Percentiles rank a stretch among this genome's conserved stretches.
phyloP scores from a whole-genome alignment of 768 basidiomycete species.

The Mycena maculata region DNA sequence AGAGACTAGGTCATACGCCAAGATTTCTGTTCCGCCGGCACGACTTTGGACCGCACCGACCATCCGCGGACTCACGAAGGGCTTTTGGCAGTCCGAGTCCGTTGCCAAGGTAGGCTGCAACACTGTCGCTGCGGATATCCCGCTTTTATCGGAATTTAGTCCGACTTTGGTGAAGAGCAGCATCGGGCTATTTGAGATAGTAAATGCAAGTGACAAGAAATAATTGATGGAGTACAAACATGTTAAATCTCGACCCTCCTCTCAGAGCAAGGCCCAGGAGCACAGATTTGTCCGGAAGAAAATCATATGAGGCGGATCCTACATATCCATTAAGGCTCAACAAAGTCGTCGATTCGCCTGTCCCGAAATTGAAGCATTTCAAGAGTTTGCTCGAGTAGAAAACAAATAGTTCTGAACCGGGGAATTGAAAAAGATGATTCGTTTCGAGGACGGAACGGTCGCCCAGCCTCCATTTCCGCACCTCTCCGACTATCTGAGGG shows the following conservation, averaged over 20 bases:
- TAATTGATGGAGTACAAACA: slow-evolving; percentile 9
- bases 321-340: slow-evolving; percentile 26
- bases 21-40: slow-evolving; percentile 16
- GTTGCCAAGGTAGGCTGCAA: slow-evolving; percentile 10
- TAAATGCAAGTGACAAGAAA: not conserved
- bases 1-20: slow-evolving; percentile 22
- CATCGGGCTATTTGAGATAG: slow-evolving; percentile 5
- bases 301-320: slow-evolving; percentile 17
- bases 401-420: slow-evolving; percentile 26
- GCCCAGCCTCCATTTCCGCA: slow-evolving; percentile 17
- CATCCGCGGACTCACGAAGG: slow-evolving; percentile 28
- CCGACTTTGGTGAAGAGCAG: slow-evolving; percentile 11
- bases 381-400: slow-evolving; percentile 24
- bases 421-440: slow-evolving; percentile 26
- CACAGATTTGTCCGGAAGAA: slow-evolving; percentile 25
- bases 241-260: slow-evolving; percentile 25
- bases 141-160: not conserved
- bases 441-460: slow-evolving; percentile 21
- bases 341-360: slow-evolving; percentile 10
- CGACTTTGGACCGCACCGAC: slow-evolving; percentile 28
- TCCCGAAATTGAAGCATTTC: slow-evolving; percentile 24
- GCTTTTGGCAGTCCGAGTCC: slow-evolving; percentile 26
- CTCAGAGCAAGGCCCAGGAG: slow-evolving; percentile 21
- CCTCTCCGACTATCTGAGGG: slow-evolving; percentile 21
- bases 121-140: slow-evolving; percentile 5